Evolutionary conservation across 352 stramenopile species (phyloP), one percentile per base, ranked within the genome.

Genomic region (Globisporangium recalcitrans): DNA sequence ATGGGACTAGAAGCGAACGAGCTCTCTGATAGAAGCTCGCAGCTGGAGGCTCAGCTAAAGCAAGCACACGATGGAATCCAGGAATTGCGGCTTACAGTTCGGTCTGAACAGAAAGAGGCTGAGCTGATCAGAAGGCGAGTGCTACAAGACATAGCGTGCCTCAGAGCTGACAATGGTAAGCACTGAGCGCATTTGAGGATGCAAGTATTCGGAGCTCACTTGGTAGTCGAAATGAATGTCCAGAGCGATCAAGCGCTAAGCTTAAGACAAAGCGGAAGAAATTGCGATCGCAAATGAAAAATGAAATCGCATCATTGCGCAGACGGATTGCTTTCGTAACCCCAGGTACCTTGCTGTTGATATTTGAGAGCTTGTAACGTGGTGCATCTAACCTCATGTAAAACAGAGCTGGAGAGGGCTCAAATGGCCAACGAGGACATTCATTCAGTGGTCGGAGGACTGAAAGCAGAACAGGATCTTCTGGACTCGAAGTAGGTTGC

Each of bases 401-500:
- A 38, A 58, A 59, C 36, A 83, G 75, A 83, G 57, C 61, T 83
- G 9, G 75, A 83, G 62, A 69, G 64, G 57, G 53, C 56, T 49
- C 75, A 80, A 29, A 83, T 83, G 75, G 61, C 64, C n/a, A 83
- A 79, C 46, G 75, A 83, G 55, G 75, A 83, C 24, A 52, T 58
- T 1, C 58, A 77, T 27, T 83, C 75, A 27, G 56, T 52, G n/a
- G 68, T 79, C 6, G 64, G 67, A 26, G 62, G 44, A 24, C 60
- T 77, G 19, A 60, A 54, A n/a, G 22, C 26, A 3, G 67, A 73
- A 47, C 72, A 74, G 32, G 62, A 73, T 48, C 49, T 58, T 14
- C 60, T 80, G 21, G 72, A 77, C 61, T 46, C 59, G 42, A 77
- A 40, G 75, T 83, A 57, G 19, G 54, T 34, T 8, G 5, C 4